Percentiles rank a stretch among this genome's conserved stretches.
These are phyloP conservation scores for Mycena kentingensis DNA, from an alignment of 768 basidiomycete species.

Conservation along the genomic window DNA sequence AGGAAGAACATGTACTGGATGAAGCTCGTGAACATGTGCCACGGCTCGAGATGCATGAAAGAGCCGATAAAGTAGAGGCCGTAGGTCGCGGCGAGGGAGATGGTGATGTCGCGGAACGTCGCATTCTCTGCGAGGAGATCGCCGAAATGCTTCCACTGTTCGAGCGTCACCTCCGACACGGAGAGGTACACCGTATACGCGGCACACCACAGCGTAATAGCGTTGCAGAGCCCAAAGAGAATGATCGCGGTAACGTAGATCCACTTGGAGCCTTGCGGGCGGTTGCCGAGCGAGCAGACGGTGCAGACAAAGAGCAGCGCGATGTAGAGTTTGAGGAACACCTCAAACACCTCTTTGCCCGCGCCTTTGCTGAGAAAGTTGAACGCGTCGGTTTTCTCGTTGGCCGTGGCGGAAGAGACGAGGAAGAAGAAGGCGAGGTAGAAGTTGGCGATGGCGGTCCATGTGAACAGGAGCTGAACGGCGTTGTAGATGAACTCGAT, in stretches of 20 bases:
- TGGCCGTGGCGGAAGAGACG: conserved; percentile 74
- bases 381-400: conserved; percentile 66
- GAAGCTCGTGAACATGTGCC: conserved; percentile 97
- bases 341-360: conserved; percentile 71
- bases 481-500: conserved; percentile 92
- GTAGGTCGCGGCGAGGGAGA: conserved; percentile 77
- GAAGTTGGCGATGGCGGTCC: conserved; percentile 93
- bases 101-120: conserved; percentile 82
- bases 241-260: conserved; percentile 76
- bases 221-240: conserved; percentile 76
- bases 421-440: conserved; percentile 94
- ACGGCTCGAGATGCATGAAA: conserved; percentile 89
- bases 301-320: conserved; percentile 78
- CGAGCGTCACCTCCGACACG: conserved; percentile 65
- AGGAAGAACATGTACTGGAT: conserved; percentile 89
- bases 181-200: conserved; percentile 88
- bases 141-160: conserved; percentile 70
- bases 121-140: conserved; percentile 64
- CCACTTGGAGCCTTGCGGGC: conserved; percentile 90
- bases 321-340: conserved; percentile 83
- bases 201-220: conserved; percentile 86
- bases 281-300: conserved; percentile 89
- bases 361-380: conserved; percentile 75
- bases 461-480: conserved; percentile 87
- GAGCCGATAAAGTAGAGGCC: conserved; percentile 85